Evolutionary conservation across 2,329 filamentous ascomycete species (phyloP).

Genomic region (Colletotrichum musae): DNA sequence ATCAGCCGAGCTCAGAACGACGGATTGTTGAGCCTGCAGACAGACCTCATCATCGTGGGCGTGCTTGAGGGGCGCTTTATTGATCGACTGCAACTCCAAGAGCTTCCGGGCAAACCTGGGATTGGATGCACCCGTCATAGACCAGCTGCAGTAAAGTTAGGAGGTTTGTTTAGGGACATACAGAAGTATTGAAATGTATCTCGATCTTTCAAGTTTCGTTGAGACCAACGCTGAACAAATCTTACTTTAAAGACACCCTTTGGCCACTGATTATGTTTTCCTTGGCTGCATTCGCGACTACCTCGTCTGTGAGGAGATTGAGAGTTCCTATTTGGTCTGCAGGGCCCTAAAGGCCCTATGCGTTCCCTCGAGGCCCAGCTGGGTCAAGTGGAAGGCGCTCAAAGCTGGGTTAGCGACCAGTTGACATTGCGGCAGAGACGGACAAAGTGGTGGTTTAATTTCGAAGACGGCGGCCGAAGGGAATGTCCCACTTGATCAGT

Average conservation of each 20-base stretch:
- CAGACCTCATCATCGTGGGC: constrained; percentile 47
- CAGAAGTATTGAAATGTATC: not conserved
- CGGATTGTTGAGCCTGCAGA: too few relatives aligned
- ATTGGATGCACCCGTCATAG: constrained; percentile 43
- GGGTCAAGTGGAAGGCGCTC: constrained; percentile 62
- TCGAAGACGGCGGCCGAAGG: too few relatives aligned
- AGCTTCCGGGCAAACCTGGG: constrained; percentile 44
- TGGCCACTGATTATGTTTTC: constrained; percentile 27
- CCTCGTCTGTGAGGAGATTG: constrained; percentile 62
- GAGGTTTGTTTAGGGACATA: not conserved
- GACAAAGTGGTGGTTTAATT: too few relatives aligned
- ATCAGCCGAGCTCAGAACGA: not conserved
- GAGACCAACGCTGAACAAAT: not conserved
- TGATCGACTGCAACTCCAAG: constrained; percentile 40
- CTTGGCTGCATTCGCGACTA: constrained; percentile 18
- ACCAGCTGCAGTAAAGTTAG: constrained; percentile 21
- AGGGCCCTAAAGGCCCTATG: constrained; percentile 68
- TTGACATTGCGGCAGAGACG: not conserved
- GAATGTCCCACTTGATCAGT: too few relatives aligned
- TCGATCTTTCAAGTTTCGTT: not conserved
- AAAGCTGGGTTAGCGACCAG: not conserved
- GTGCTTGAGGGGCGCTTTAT: constrained; percentile 46
- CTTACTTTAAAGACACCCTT: constrained; percentile 41
- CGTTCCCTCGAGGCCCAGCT: constrained; percentile 64
- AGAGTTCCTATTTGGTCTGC: constrained; percentile 67